phyloP scores from a whole-genome alignment of 768 basidiomycete species.

The Suillus luteus region DNA sequence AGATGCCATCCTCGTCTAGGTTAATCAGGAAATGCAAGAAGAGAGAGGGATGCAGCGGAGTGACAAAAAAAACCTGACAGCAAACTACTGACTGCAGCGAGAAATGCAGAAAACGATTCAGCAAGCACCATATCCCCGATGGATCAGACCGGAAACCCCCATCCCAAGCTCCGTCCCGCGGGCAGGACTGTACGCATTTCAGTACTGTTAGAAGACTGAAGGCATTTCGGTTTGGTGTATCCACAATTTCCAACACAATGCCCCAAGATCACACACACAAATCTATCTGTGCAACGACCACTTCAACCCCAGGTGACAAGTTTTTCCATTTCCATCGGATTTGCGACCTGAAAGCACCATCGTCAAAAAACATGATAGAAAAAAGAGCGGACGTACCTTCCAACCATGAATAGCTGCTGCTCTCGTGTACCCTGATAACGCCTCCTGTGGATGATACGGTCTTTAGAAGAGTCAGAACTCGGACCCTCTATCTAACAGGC shows the following conservation, averaged over 20 bases:
- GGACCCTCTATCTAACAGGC: constrained; percentile 1
- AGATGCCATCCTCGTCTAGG: no score
- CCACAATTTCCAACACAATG: neutral
- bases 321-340: constrained; percentile 20
- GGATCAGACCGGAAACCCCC: no score
- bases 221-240: no score
- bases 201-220: no score
- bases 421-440: constrained; percentile 62
- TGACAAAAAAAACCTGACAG: no score
- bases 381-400: constrained; percentile 41
- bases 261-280: neutral
- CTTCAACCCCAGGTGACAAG: constrained; percentile 19
- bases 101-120: no score
- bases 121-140: no score
- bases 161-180: no score
- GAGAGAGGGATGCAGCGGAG: no score
- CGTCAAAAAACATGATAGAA: neutral
- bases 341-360: constrained; percentile 25
- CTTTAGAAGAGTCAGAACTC: constrained; percentile 16
- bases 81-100: no score
- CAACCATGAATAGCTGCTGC: constrained; percentile 68
- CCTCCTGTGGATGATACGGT: constrained; percentile 54
- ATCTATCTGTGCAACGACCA: neutral
- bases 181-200: no score
- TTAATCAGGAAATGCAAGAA: no score